Base-by-base conservation (phyloP, 2,329 filamentous ascomycete species). In the Thielaviopsis ethacetica region DNA sequence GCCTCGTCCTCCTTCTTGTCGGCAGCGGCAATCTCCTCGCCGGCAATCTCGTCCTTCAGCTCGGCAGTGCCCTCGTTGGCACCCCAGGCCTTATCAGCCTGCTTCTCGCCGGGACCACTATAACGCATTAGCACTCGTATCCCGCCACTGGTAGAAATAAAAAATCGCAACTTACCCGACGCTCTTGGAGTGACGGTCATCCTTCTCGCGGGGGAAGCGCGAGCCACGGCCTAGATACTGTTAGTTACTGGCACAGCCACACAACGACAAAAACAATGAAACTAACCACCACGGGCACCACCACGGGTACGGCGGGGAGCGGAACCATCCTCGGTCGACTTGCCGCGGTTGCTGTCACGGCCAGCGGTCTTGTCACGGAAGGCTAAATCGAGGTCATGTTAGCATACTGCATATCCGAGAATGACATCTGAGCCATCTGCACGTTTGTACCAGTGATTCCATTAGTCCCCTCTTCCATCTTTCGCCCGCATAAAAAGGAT, bases 351-450 rank as follows among this genome's bases (percentile, higher is more conserved):
- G 79, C 81, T 85, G 68, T 81, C 79, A 70, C 82, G 79, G 66
- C 90, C 91, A 70, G 85, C 88, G 69, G 82, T 83, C 71, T 87
- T 87, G 77, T 95, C 89, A 72, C 88, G 88, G 85, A 90, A 93
- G 71, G 88, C 91, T 95, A 67, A 26, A 60, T 27, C 30, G 41
- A 58, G 59, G 59, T 50, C 38, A 61, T 62, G 61, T 54, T 49
- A 52, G 34, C 44, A 34, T 12, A 34, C 52, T 56, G 54, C 58
- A 60, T 15, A 12, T 51, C 7, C 38, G 3, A 44, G 2, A 44
- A n/a, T n/a, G 17, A 44, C 15, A 17, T n/a, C 38, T n/a, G 17
- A 44, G 38, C 13, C 38, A 44, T n/a, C 38, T 44, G 38, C 15
- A n/a, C 17, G 38, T n/a, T 44, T 44, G 30, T 6, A 9, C 17